Evolutionary conservation across 768 basidiomycete genomes (phyloP).

Genomic region (Clitopilus passeckerianus): DNA sequence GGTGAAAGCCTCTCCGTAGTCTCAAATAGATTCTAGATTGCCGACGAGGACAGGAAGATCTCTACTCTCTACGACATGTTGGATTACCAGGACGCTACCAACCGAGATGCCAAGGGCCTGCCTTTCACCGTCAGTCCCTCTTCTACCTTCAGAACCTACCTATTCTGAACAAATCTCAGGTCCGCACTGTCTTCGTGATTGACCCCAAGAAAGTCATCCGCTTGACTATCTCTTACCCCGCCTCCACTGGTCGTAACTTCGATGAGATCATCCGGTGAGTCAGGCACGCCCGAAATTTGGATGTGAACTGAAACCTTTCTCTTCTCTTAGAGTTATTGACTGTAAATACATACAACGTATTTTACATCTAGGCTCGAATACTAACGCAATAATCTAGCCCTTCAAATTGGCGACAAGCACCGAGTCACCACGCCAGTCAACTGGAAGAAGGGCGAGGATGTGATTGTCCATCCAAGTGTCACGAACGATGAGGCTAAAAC

Average conservation of each 20-base stretch:
- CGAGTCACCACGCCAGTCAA: constrained; percentile 88
- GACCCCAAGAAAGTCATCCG: constrained; percentile 97
- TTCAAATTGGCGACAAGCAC: constrained; percentile 88
- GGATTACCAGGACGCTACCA: constrained; percentile 92
- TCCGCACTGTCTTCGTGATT: constrained; percentile 96
- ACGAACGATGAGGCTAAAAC: constrained; percentile 85
- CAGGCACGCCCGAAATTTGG: not conserved
- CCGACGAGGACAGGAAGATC: constrained; percentile 83
- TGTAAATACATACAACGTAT: too few relatives aligned
- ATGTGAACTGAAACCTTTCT: constrained; percentile 5
- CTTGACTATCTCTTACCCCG: constrained; percentile 87
- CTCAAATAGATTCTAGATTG: constrained; percentile 54
- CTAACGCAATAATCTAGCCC: constrained; percentile 38
- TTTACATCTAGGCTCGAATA: constrained; percentile 24
- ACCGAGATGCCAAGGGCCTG: constrained; percentile 78
- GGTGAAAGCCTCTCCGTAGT: not conserved
- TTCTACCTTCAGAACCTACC: not conserved
- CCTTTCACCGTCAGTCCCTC: constrained; percentile 75
- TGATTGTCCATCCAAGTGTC: constrained; percentile 87
- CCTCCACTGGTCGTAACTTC: constrained; percentile 94
- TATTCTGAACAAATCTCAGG: constrained; percentile 29
- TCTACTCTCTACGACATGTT: constrained; percentile 93
- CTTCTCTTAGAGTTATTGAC: constrained; percentile 64
- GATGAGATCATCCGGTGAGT: constrained; percentile 49
- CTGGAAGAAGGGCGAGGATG: constrained; percentile 92